Evolutionary conservation across 1,139 yeast genomes (phyloP), one percentile per base, ranked within the genome.

Genomic region (Tardiomyces depauwii): DNA sequence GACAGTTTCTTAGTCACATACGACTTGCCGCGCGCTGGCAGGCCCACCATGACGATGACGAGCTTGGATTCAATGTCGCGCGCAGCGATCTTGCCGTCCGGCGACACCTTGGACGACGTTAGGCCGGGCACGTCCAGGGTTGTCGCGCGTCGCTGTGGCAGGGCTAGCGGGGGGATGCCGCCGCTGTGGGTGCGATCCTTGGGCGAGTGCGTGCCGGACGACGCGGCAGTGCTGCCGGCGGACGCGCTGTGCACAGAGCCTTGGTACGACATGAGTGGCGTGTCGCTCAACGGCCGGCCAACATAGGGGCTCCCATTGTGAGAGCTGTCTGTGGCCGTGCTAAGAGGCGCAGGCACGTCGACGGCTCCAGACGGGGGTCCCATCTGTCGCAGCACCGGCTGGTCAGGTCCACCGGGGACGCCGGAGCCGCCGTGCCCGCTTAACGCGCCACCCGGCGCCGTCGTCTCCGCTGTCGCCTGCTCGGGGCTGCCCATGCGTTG

Each of bases 121-220:
- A 88, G 83, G 1, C 97, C 96, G 0, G 97, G 96, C 11, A 89
- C 87, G 57, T 88, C 94, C 45, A 89, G 73, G 0, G 96, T 87
- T 23, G 94, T 83, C 0, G 91, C 84, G 19, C 61, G 54, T 18
- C 56, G 54, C 42, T 50, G 19, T 2, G 46, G 43, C 16, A 55
- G 43, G 4, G 48, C 40, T 41, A 55, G 42, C 14, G 56, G 55
- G 2, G 62, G 56, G 42, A 53, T 55, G 30, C 19, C 27, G 46
- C 28, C 45, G 33, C 6, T 48, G 47, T 3, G 10, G 10, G 28
- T 18, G 6, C 33, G 28, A 10, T 30, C 36, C 16, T 30, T 30
- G n/a, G 36, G 36, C 36, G 36, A 30, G 16, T 30, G 36, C 10
- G 36, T 13, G 36, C 19, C 27, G 6, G 42, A 27, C 11, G n/a